These are phyloP conservation scores for Carex scoparia DNA, from an alignment of 176 grass and related monocot genomes.

Conservation along the genomic window DNA sequence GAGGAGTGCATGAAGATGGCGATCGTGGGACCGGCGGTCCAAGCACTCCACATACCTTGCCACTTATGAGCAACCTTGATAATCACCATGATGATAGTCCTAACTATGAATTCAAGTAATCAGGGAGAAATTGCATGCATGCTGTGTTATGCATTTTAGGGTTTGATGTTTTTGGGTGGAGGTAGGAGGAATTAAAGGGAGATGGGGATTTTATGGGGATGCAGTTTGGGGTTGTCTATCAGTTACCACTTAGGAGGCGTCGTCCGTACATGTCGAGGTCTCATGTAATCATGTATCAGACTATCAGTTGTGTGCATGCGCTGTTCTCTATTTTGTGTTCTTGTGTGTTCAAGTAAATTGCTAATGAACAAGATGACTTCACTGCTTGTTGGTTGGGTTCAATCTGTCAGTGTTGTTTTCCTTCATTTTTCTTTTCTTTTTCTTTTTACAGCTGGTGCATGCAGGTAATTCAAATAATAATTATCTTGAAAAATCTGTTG, in stretches of 20 bases:
- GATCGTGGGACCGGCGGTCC: neutral
- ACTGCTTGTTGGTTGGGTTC: neutral
- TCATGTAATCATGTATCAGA: no score
- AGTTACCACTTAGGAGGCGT: neutral
- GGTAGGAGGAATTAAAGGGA: neutral
- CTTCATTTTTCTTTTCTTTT: neutral
- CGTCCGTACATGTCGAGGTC: neutral
- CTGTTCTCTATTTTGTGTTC: constrained; percentile 7
- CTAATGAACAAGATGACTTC: neutral
- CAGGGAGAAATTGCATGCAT: neutral
- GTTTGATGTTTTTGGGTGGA: constrained; percentile 7
- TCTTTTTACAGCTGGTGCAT: neutral
- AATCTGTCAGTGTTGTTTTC: neutral
- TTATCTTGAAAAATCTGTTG: neutral
- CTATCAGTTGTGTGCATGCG: neutral
- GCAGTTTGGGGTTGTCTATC: neutral
- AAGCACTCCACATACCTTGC: constrained; percentile 11
- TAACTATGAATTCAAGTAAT: constrained; percentile 16
- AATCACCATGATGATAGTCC: constrained; percentile 16
- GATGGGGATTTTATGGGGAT: neutral
- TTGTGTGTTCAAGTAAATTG: constrained; percentile 12
- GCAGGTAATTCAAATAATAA: neutral
- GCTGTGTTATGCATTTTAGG: neutral
- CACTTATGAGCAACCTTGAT: constrained; percentile 22
- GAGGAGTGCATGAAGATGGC: neutral